Base-by-base conservation (phyloP, 495 filamentous ascomycete genomes). In the Thermochaetoides thermophila region DNA sequence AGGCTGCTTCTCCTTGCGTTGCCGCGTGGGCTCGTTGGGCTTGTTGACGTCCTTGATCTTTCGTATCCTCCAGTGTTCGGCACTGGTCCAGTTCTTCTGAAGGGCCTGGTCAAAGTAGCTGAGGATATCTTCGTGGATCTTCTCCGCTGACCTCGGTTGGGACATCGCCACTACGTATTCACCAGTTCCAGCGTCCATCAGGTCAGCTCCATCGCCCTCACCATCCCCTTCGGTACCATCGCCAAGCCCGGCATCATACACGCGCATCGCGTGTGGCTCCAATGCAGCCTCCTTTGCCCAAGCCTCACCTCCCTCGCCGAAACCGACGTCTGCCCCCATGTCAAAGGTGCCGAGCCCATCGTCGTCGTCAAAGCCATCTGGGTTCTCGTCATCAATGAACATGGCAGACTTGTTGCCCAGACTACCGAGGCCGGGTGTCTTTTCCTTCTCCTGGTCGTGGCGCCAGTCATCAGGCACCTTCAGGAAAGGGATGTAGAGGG, bases 21-120 rank as follows among this genome's bases (percentile, higher is more conserved):
- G 64, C 37, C 66, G 67, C 5, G 71, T 56, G 0, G 65, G 58
- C 22, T 62, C 67, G 10, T 68, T 59, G 20, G 64, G 52, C 45
- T 80, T 83, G 35, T 69, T 73, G 38, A 70, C 66, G 35, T 89
- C 81, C 56, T 94, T 94, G 53, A 97, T 87, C 50, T 78, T 81
- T 26, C 82, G 69, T 46, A 99, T 96, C 44, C 86, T 74, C 89
- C 89, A 99, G 57, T 99, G 91, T 52, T 99, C 91, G 23, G 89
- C 89, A 29, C 84, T 91, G n/a, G 82, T 84, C 89, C 89, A 99
- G 54, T 94, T 96, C 66, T 91, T 92, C 45, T 81, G 74, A 17
- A 94, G 60, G 7, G 87, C 85, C 46, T 93, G 78, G 55, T 99
- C 89, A 49, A 99, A 99, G 59, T 95, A 99, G 45, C 78, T 79